Evolutionary conservation across 2,329 filamentous ascomycete genomes (phyloP), one percentile per base, ranked within the genome.

Genomic region (Penicillium verrucosum): DNA sequence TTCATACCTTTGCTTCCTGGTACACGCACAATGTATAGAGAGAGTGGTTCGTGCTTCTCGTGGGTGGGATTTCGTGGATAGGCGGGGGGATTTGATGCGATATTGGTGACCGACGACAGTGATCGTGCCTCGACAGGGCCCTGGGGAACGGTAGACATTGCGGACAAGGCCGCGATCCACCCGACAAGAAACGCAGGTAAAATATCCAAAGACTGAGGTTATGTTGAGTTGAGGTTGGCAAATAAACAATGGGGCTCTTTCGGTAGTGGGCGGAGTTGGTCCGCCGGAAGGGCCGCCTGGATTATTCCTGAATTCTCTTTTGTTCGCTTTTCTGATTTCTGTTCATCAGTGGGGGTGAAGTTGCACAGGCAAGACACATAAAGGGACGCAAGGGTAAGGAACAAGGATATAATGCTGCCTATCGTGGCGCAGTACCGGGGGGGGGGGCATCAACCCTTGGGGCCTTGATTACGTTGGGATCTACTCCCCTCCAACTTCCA

Each of bases 11-110:
- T 85, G 61, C 89, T 96, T 23, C 93, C 93, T 1, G 94, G 94
- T 0, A 99, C 93, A 63, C 93, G 82, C 36, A 93, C 91, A 63
- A 99, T 95, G 75, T 99, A 99, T 40, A 99, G 82, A 2, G 87
- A 86, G 49, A 97, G 75, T 4, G 90, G 86, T 48, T 90, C 85
- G 60, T 87, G 83, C 60, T 80, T 83, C 65, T 82, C 78, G 64
- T 88, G 86, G 3, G 86, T 84, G 5, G 90, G 89, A 69, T 90
- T 90, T 67, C 88, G 83, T 48, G 91, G 90, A 72, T 96, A 94
- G 66, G 87, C 83, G 45, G 94, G 93, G 41, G 93, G 94, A 68
- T 96, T 91, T 50, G 89, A 84, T 60, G 94, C 93, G 60, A 97
- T 83, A 41, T 83, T 79, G 62, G 90, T 94, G 62, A 99, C 82